Base-by-base conservation (phyloP, 2,329 filamentous ascomycete genomes). In the Fusarium pseudograminearum region DNA sequence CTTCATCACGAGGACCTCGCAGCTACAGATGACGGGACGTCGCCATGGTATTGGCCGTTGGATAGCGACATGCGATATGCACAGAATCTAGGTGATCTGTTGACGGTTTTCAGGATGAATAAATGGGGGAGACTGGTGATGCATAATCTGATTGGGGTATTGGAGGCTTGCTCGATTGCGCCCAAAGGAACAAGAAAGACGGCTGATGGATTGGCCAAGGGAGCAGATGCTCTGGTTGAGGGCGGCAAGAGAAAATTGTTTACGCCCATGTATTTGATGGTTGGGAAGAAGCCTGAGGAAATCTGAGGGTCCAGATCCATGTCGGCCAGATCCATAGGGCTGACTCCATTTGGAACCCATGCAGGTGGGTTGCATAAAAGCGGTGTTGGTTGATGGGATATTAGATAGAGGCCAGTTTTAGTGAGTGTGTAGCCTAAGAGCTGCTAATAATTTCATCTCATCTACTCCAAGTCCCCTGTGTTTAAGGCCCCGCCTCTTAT, bases 31-130 rank as follows among this genome's bases (percentile, higher is more conserved):
- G 70, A 73, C 5, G 72, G 68, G n/a, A 78, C 85, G 12, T 87
- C 90, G 53, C 94, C 94, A 3, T 97, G 94, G 94, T 97, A 95
- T 85, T 97, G 93, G 87, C 93, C 93, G 16, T 84, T 97, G 60
- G 77, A 74, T 15, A 94, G 93, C 50, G 87, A 94, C 66, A 86
- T 94, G 80, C 90, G 89, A 78, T 91, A 97, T 82, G 90, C 94
- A 80, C 88, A 90, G 78, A 89, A 87, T 22, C 69, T 92, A 47
- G 87, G 87, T 75, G 94, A 97, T 76, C 83, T 93, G 67, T 85
- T 92, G 69, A 94, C 91, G 38, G 91, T 97, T 69, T 83, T 91
- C 36, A 89, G 93, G 54, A 95, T 97, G 93, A 97, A 93, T 47
- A 91, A 90, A 83, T 82, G 90, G 77, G 94, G 92, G 31, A 88